Percentiles rank a stretch among this genome's conserved stretches.
Conservation (phyloP, 1,139 yeast genomes). For the Saccharomyces hybrid region DNA sequence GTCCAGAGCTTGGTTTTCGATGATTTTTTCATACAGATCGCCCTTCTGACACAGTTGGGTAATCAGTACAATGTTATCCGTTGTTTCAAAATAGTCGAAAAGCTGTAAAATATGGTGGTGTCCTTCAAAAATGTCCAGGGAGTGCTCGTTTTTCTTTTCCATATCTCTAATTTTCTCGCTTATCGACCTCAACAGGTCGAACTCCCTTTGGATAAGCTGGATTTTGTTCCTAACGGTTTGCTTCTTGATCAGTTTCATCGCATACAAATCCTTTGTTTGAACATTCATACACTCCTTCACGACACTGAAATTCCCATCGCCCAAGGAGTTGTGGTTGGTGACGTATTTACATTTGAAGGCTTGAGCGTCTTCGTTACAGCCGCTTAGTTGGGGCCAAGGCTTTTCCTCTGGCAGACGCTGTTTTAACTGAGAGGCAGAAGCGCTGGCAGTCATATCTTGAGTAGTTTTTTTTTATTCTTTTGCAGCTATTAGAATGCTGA, state of each 20-base stretch:
- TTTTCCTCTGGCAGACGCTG: neutral
- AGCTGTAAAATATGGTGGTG: constrained; percentile 55
- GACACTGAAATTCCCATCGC: constrained; percentile 32
- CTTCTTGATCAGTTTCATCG: constrained; percentile 31
- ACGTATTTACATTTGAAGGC: constrained; percentile 25
- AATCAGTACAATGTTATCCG: constrained; percentile 50
- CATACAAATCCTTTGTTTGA: constrained; percentile 25
- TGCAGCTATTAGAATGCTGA: neutral
- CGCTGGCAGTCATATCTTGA: neutral
- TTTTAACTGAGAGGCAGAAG: neutral
- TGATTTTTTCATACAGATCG: constrained; percentile 56
- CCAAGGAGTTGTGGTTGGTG: constrained; percentile 21
- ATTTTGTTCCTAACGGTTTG: constrained; percentile 23
- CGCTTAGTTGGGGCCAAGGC: constrained; percentile 8
- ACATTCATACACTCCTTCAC: constrained; percentile 31
- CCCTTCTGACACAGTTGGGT: constrained; percentile 66
- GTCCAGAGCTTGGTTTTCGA: constrained; percentile 40
- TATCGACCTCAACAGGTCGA: constrained; percentile 21
- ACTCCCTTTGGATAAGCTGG: constrained; percentile 30
- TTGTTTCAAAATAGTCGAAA: constrained; percentile 65
- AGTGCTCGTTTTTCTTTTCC: constrained; percentile 12
- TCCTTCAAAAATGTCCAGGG: constrained; percentile 32
- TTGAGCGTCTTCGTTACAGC: constrained; percentile 5
- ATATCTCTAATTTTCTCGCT: constrained; percentile 22
- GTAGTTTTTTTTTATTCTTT: neutral